Evolutionary conservation across 805 yeast genomes (phyloP).

Genomic region (Candida vaughaniae): DNA sequence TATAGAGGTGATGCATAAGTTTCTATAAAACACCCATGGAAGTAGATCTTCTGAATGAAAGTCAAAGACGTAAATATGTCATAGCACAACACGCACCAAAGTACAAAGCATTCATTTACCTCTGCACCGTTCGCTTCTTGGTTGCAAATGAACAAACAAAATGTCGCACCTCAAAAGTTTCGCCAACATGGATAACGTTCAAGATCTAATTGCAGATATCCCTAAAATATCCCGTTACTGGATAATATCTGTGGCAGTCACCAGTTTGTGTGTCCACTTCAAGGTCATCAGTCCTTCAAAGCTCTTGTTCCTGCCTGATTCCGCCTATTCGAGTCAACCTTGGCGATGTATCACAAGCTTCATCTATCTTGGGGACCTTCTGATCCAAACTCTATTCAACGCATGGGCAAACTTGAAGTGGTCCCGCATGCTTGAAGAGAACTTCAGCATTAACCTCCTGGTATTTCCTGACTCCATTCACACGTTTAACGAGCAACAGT

Average conservation of each 20-base stretch:
- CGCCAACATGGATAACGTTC: conserved; percentile 12
- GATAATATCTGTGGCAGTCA: conserved; percentile 22
- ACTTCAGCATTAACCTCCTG: conserved; percentile 16
- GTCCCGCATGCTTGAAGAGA: conserved; percentile 24
- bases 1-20: too few relatives aligned
- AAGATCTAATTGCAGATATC: conserved; percentile 9
- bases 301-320: conserved; percentile 27
- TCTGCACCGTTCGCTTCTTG: too few relatives aligned
- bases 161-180: too few relatives aligned
- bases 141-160: too few relatives aligned
- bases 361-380: conserved; percentile 26
- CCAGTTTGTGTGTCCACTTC: conserved; percentile 17
- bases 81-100: too few relatives aligned
- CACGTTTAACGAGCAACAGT: conserved; percentile 18
- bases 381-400: conserved; percentile 5
- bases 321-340: conserved; percentile 28
- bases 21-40: too few relatives aligned
- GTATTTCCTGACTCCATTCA: conserved; percentile 22
- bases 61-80: too few relatives aligned
- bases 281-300: conserved; percentile 17
- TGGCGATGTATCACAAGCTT: conserved; percentile 39
- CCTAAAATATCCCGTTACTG: conserved; percentile 28
- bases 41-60: too few relatives aligned
- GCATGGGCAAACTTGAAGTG: conserved; percentile 18
- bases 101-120: too few relatives aligned